These are phyloP conservation scores for Fraxinus ornus DNA, from an alignment of 305 asterid species.

Conservation along the genomic window DNA sequence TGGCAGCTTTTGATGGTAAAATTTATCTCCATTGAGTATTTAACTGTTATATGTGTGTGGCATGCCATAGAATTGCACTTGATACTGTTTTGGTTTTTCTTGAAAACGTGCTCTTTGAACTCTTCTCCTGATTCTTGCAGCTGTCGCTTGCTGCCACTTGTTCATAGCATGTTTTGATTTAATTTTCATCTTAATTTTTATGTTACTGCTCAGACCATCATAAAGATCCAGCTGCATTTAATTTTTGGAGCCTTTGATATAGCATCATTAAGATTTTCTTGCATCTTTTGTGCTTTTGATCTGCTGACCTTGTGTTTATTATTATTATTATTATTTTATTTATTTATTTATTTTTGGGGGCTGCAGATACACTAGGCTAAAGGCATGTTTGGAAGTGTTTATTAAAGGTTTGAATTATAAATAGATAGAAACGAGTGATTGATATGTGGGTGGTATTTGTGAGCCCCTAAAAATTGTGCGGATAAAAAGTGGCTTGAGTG, in stretches of 20 bases:
- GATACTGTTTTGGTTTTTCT: background rate
- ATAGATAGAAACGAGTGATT: background rate
- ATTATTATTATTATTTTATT: no score
- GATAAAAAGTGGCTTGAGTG: background rate
- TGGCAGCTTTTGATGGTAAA: background rate
- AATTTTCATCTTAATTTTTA: background rate
- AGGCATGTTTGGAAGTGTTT: background rate
- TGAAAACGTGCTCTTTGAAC: background rate
- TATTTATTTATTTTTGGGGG: background rate
- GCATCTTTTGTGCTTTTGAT: background rate
- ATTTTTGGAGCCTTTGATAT: background rate
- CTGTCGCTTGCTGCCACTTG: background rate
- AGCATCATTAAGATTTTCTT: background rate
- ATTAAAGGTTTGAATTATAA: background rate
- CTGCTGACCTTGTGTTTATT: background rate
- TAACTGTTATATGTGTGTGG: background rate
- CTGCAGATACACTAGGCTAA: background rate
- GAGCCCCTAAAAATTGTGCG: background rate
- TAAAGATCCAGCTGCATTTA: background rate
- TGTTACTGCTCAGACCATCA: background rate
- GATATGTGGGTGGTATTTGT: background rate
- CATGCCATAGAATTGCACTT: background rate
- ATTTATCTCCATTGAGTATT: background rate
- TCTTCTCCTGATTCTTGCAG: background rate
- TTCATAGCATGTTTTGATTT: background rate